Evolutionary conservation across 352 stramenopile species (phyloP).

Genomic region (Vaucheria bursata): DNA sequence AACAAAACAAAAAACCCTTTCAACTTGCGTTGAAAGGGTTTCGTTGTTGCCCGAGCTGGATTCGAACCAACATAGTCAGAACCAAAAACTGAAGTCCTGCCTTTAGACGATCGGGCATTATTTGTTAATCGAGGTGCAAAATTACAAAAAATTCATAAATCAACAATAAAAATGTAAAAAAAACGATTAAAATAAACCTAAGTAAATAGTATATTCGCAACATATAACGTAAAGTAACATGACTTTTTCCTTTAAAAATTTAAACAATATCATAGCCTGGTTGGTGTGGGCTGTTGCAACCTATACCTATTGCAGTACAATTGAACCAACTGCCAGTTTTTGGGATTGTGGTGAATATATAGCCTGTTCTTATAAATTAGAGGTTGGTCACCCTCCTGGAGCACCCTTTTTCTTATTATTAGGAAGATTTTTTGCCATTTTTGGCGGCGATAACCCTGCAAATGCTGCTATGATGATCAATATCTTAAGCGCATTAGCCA

Average conservation of each 20-base stretch:
- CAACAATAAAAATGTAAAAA: too few relatives aligned
- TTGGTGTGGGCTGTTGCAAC: neutral
- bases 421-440: neutral
- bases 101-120: too few relatives aligned
- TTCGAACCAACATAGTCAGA: too few relatives aligned
- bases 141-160: too few relatives aligned
- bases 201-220: too few relatives aligned
- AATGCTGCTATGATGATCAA: neutral
- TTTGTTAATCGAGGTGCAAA: too few relatives aligned
- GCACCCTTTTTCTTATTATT: neutral
- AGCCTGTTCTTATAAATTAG: conserved; percentile 1
- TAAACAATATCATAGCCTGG: neutral
- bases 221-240: too few relatives aligned
- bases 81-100: too few relatives aligned
- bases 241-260: conserved; percentile 4
- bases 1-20: too few relatives aligned
- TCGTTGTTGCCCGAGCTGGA: too few relatives aligned
- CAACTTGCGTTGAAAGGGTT: too few relatives aligned
- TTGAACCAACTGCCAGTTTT: neutral
- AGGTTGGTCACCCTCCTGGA: neutral
- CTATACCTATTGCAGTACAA: neutral
- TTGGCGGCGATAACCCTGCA: neutral
- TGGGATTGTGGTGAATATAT: conserved; percentile 1
- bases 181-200: too few relatives aligned
- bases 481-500: neutral